Evolutionary conservation across 1,284 basidiomycete genomes (phyloP).

Genomic region (Exobasidium cylindrosporum): DNA sequence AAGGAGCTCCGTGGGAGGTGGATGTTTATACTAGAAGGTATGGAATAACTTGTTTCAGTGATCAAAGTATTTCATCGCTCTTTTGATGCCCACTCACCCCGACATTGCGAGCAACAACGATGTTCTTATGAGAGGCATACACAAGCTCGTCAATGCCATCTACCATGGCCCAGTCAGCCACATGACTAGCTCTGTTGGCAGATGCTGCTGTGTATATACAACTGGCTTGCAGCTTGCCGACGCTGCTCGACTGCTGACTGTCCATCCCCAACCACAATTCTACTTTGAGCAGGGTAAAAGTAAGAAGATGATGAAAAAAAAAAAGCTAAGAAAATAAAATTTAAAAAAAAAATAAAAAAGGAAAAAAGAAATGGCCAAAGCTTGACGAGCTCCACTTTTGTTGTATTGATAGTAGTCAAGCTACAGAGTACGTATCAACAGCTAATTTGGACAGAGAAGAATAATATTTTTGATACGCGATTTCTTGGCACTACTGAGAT

Average conservation of each 20-base stretch:
- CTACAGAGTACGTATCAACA: too few species aligned
- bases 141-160: conserved; percentile 22
- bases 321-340: too few species aligned
- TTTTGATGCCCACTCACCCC: conserved; percentile 16
- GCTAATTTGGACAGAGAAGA: too few species aligned
- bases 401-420: too few species aligned
- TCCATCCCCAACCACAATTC: not conserved
- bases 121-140: conserved; percentile 42
- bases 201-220: conserved; percentile 44
- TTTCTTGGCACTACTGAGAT: too few species aligned
- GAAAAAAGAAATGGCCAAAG: too few species aligned
- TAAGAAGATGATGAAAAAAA: not conserved
- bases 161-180: conserved; percentile 39
- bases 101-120: conserved; percentile 28
- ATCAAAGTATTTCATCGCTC: too few species aligned
- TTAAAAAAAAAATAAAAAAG: too few species aligned
- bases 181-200: conserved; percentile 43
- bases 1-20: conserved; percentile 21
- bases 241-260: not conserved
- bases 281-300: not conserved
- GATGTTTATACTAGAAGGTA: conserved; percentile 10
- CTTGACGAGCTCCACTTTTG: too few species aligned
- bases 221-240: not conserved
- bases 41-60: too few species aligned
- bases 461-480: too few species aligned